Evolutionary conservation across 2,329 filamentous ascomycete genomes (phyloP).

Genomic region (Onygenales sp.): DNA sequence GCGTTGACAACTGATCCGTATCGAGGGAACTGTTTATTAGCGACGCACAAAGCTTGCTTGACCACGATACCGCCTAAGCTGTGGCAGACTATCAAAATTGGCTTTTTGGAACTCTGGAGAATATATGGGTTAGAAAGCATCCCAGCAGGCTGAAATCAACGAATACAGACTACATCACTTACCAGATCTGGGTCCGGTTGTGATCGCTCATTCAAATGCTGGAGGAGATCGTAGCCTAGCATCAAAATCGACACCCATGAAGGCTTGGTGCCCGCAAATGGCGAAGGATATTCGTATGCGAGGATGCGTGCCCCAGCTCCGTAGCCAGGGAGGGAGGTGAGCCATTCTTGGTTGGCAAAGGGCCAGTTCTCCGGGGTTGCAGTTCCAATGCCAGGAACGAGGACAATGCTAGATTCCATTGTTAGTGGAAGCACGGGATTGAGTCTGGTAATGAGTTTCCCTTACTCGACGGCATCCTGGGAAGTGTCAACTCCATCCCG

Average conservation of each 20-base stretch:
- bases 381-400: constrained; percentile 4
- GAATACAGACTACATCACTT: constrained; percentile 3
- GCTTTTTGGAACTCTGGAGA: background rate
- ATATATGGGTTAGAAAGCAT: background rate
- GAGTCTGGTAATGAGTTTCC: background rate
- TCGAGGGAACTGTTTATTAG: constrained; percentile 3
- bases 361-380: constrained; percentile 3
- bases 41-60: constrained; percentile 11
- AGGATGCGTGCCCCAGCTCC: constrained; percentile 5
- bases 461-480: background rate
- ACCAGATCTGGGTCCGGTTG: background rate
- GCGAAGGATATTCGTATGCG: constrained; percentile 3
- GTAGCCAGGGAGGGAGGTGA: background rate
- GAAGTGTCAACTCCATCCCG: background rate
- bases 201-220: constrained; percentile 1
- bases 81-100: constrained; percentile 9
- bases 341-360: constrained; percentile 4
- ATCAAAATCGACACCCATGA: constrained; percentile 6
- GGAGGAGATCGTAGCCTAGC: constrained; percentile 3
- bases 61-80: constrained; percentile 9
- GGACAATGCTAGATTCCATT: constrained; percentile 1
- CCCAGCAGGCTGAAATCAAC: too few species aligned
- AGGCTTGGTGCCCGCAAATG: constrained; percentile 3
- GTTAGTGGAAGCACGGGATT: constrained; percentile 1
- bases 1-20: constrained; percentile 4